phyloP scores from a whole-genome alignment of 352 stramenopile genomes.

The Globisporangium emineosum region DNA sequence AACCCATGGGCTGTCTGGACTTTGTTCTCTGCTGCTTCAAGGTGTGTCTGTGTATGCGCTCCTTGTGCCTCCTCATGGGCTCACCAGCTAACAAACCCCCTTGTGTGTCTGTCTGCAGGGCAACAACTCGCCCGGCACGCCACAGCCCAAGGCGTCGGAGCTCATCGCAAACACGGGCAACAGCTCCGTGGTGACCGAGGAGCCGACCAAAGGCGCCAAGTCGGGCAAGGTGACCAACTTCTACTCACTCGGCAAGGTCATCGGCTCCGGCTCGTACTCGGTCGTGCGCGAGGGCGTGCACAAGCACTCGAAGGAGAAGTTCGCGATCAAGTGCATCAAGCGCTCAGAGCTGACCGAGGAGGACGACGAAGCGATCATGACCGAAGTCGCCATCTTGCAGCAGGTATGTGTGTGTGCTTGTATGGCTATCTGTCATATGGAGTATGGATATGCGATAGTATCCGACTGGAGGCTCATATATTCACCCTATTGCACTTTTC shows the following conservation, averaged over 20 bases:
- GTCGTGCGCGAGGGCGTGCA: conserved; percentile 83
- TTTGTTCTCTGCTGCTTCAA: conserved; percentile 67
- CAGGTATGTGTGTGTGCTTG: conserved; percentile 22
- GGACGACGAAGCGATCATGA: conserved; percentile 76
- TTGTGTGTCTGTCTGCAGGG: background rate
- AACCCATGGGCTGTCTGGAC: conserved; percentile 61
- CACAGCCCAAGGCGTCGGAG: conserved; percentile 9
- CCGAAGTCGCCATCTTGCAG: conserved; percentile 81
- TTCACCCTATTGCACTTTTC: background rate
- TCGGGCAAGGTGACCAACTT: conserved; percentile 62
- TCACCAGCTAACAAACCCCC: background rate
- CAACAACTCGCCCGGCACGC: conserved; percentile 13
- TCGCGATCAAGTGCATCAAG: conserved; percentile 92
- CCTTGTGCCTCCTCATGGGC: background rate
- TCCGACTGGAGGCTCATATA: background rate
- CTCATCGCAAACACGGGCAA: conserved; percentile 5
- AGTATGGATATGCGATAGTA: background rate
- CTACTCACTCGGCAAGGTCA: conserved; percentile 76
- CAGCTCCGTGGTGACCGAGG: conserved; percentile 20
- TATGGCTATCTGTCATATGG: background rate
- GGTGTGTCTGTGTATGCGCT: conserved; percentile 17
- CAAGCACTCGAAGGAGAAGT: conserved; percentile 77
- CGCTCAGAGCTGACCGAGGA: conserved; percentile 67
- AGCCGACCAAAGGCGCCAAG: conserved; percentile 20
- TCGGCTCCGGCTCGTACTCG: conserved; percentile 89